Conservation (phyloP, 495 filamentous ascomycete species). For the Penicillium malachiteum region DNA sequence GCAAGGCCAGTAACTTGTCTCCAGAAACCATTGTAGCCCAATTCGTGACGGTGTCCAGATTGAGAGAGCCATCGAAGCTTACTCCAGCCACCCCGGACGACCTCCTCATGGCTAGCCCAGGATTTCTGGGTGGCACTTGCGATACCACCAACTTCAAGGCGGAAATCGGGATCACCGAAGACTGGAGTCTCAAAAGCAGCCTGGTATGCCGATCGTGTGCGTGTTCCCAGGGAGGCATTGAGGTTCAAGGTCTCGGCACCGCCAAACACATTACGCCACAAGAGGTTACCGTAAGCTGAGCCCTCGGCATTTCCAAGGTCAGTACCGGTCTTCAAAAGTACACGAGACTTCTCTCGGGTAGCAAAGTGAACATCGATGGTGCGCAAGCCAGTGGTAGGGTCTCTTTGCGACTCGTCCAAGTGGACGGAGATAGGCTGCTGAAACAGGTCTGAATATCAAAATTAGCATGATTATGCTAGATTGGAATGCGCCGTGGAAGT, state of each 20-base stretch:
- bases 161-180: conserved; percentile 74
- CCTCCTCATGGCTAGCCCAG: conserved; percentile 92
- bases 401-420: conserved; percentile 67
- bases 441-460: conserved; percentile 67
- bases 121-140: conserved; percentile 79
- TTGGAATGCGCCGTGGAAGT: neutral
- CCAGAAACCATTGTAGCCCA: conserved; percentile 81
- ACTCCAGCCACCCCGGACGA: conserved; percentile 72
- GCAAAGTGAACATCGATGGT: conserved; percentile 76
- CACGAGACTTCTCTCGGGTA: conserved; percentile 73
- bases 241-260: conserved; percentile 86
- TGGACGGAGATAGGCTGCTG: conserved; percentile 77
- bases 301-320: conserved; percentile 90
- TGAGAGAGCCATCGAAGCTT: conserved; percentile 69
- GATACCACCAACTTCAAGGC: conserved; percentile 71
- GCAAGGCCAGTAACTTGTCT: conserved; percentile 80
- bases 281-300: conserved; percentile 79
- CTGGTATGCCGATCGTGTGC: conserved; percentile 86
- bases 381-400: conserved; percentile 54
- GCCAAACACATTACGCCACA: conserved; percentile 89
- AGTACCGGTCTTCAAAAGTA: conserved; percentile 86
- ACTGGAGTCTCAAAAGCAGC: conserved; percentile 79
- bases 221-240: conserved; percentile 81
- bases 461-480: conserved; percentile 14
- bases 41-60: conserved; percentile 64